These are phyloP conservation scores for Phoma sp. DNA, from an alignment of 2,329 filamentous ascomycete genomes.

Conservation along the genomic window DNA sequence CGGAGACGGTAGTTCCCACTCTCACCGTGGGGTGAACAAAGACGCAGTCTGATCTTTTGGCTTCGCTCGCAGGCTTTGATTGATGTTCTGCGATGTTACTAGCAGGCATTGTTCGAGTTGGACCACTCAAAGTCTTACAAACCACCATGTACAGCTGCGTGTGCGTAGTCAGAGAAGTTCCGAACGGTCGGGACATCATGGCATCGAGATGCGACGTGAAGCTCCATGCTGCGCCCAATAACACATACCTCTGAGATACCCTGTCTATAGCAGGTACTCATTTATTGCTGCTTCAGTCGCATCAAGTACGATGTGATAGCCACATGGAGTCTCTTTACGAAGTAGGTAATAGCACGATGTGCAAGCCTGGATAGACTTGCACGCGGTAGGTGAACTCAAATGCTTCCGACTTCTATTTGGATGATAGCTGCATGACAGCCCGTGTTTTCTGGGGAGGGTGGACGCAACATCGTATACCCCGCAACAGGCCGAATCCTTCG, in stretches of 20 bases:
- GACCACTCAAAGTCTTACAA: constrained; percentile 10
- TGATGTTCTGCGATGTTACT: constrained; percentile 3
- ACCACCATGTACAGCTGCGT: constrained; percentile 20
- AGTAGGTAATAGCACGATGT: constrained; percentile 6
- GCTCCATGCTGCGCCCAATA: neutral
- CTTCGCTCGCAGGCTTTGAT: constrained; percentile 1
- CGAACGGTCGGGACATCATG: constrained; percentile 2
- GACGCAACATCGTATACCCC: constrained; percentile 10
- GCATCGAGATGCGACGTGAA: constrained; percentile 2
- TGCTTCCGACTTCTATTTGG: constrained; percentile 4
- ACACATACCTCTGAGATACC: neutral
- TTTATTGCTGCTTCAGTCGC: neutral
- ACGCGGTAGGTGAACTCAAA: constrained; percentile 7
- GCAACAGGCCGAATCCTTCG: constrained; percentile 23
- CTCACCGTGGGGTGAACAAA: constrained; percentile 1
- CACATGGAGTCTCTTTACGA: constrained; percentile 10
- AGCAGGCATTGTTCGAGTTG: constrained; percentile 15
- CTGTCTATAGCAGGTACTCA: neutral
- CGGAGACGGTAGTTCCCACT: constrained; percentile 24
- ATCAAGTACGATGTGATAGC: constrained; percentile 8
- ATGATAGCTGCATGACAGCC: constrained; percentile 15
- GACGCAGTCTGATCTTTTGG: neutral
- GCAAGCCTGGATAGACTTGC: constrained; percentile 2
- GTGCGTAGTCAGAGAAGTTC: constrained; percentile 13
- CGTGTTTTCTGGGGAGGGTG: constrained; percentile 1